Conservation (phyloP, 1,139 yeast genomes). For the Blastobotrys apis region DNA sequence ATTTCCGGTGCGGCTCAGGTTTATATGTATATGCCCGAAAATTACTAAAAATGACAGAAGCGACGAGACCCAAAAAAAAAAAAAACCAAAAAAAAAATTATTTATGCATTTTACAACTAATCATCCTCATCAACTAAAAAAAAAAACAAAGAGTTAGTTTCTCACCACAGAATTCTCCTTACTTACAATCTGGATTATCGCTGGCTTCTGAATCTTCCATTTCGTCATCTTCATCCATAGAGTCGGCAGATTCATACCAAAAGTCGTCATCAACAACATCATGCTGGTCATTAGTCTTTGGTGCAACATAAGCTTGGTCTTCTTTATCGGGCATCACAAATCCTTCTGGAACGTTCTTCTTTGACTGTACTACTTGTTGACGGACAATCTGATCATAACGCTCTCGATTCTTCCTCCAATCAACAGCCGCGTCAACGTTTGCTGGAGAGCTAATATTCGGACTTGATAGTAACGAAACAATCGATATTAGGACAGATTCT, state of each 20-base stretch:
- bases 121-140: background rate
- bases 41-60: too few relatives aligned
- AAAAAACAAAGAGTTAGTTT: background rate
- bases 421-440: conserved; percentile 92
- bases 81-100: too few relatives aligned
- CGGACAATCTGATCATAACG: conserved; percentile 74
- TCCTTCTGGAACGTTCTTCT: conserved; percentile 79
- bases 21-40: too few relatives aligned
- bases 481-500: conserved; percentile 83
- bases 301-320: conserved; percentile 56
- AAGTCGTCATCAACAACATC: conserved; percentile 80
- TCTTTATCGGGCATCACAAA: conserved; percentile 65
- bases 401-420: conserved; percentile 79
- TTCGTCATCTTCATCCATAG: conserved; percentile 44
- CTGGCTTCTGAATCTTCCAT: conserved; percentile 19
- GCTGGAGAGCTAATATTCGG: conserved; percentile 95
- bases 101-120: too few relatives aligned
- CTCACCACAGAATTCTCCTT: background rate
- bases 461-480: conserved; percentile 84
- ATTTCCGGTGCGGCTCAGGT: too few relatives aligned
- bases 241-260: conserved; percentile 77
- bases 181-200: conserved; percentile 1
- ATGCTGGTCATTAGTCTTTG: conserved; percentile 42
- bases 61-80: too few relatives aligned
- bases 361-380: conserved; percentile 79